Evolutionary conservation across 495 filamentous ascomycete species (phyloP), one percentile per base, ranked within the genome.

Genomic region (Penicillium taxi): DNA sequence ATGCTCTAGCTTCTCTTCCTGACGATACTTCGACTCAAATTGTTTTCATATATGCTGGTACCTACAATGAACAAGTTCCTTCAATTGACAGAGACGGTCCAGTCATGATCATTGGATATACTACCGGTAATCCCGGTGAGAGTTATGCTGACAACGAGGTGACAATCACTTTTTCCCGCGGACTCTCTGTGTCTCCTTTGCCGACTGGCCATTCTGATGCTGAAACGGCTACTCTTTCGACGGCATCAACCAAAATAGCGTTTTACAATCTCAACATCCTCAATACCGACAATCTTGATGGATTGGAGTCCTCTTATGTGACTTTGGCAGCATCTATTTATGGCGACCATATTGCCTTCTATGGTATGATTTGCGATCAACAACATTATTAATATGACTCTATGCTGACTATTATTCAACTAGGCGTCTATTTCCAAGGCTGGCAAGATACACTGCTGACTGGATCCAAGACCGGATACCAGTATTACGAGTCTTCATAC

Each of bases 171-270:
- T 44, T 44, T 16, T 36, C 41, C 11, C 41, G 28, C 16, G 41
- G 41, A 9, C 41, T 44, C 33, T 44, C 41, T 21, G 41, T 44
- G 5, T 44, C 41, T 15, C 41, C 41, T 17, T 18, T 44, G 7
- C 41, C 41, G 16, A 44, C 34, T 3, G 41, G 41, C n/a, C 41
- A 44, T 29, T 38, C 41, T n/a, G 41, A 44, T 38, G 41, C 41
- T n/a, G 41, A 44, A n/a, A 44, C 41, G 14, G 41, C 41, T 2
- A 44, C 41, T 26, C 16, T 44, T 7, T n/a, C 41, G 6, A 44
- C 41, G 3, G 41, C 34, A 14, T 44, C 41, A 5, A 44, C 34
- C 28, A 32, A 37, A 12, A 44, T 44, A 15, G 41, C 41, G 11
- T 44, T 44, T 16, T 44, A 44, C 27, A 44, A 44, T 18, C 16